A percentile compares a stretch with the other conserved stretches of the same genome.
These are phyloP conservation scores for Ploettnerulaceae sp. DNA, from an alignment of 2,329 filamentous ascomycete species.

Conservation along the genomic window DNA sequence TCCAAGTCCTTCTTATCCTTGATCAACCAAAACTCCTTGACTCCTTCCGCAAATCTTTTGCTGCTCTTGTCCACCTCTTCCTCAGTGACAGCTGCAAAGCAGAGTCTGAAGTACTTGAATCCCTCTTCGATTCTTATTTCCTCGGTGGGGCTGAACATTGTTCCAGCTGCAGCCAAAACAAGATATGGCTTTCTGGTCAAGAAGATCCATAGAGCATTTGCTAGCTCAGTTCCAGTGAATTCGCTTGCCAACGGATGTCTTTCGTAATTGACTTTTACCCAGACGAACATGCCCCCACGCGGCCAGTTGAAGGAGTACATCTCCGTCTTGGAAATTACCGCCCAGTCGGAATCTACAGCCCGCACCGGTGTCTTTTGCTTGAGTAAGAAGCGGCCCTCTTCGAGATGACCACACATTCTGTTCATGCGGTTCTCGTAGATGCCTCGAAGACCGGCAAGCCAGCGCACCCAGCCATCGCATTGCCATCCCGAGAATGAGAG, in stretches of 20 bases:
- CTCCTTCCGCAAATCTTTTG: constrained; percentile 60
- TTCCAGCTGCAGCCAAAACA: constrained; percentile 66
- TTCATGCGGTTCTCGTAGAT: constrained; percentile 83
- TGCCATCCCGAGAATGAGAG: constrained; percentile 60
- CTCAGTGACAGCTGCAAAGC: constrained; percentile 79
- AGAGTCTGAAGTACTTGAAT: constrained; percentile 72
- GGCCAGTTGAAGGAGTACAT: constrained; percentile 77
- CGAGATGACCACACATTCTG: constrained; percentile 68
- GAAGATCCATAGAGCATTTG: constrained; percentile 64
- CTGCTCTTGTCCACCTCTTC: constrained; percentile 60
- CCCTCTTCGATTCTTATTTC: constrained; percentile 53
- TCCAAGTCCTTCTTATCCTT: constrained; percentile 63
- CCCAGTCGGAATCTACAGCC: constrained; percentile 64
- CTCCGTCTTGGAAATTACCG: constrained; percentile 66
- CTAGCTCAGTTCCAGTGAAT: constrained; percentile 52
- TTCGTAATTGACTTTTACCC: constrained; percentile 69
- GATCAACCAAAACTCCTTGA: constrained; percentile 72
- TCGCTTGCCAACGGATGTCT: constrained; percentile 63
- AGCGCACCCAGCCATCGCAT: constrained; percentile 81
- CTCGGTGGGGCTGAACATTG: constrained; percentile 65
- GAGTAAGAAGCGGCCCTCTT: constrained; percentile 60
- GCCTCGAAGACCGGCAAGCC: constrained; percentile 79
- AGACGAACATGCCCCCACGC: constrained; percentile 87
- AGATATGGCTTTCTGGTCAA: constrained; percentile 64
- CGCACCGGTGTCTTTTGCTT: constrained; percentile 53